A percentile compares a stretch with the other conserved stretches of the same genome.
phyloP scores from a whole-genome alignment of 257 asterid species.

The Asclepias syriaca region DNA sequence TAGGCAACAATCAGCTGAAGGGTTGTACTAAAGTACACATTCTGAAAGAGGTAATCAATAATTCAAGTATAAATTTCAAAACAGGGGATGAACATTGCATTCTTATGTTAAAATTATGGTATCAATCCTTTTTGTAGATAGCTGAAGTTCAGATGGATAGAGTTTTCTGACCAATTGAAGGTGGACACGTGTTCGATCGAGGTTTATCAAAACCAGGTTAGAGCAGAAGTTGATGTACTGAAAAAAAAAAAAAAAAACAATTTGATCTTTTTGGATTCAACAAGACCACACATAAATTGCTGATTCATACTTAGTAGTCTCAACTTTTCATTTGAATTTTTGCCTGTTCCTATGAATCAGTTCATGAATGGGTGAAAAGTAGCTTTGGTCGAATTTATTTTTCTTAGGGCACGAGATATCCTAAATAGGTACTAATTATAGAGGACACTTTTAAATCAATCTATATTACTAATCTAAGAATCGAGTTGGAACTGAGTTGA shows the following conservation, averaged over 20 bases:
- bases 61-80: neutral
- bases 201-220: neutral
- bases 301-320: neutral
- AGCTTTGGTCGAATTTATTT: too few species aligned
- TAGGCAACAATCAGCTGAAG: slow-evolving; percentile 49
- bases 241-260: too few species aligned
- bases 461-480: too few species aligned
- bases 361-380: too few species aligned
- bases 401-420: too few species aligned
- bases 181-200: neutral
- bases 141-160: neutral
- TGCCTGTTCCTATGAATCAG: neutral
- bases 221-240: neutral
- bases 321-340: neutral
- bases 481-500: too few species aligned
- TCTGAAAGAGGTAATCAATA: slow-evolving; percentile 2
- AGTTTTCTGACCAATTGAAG: neutral
- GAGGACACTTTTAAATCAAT: too few species aligned
- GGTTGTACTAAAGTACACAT: neutral
- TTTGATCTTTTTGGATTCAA: neutral
- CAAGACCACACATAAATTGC: too few species aligned
- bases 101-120: neutral
- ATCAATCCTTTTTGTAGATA: neutral
- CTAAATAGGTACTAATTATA: too few species aligned
- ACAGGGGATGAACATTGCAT: neutral